A percentile compares a stretch with the other conserved stretches of the same genome.
Conservation (phyloP, 2,329 filamentous ascomycete species). For the Cordyceps tenuipes region DNA sequence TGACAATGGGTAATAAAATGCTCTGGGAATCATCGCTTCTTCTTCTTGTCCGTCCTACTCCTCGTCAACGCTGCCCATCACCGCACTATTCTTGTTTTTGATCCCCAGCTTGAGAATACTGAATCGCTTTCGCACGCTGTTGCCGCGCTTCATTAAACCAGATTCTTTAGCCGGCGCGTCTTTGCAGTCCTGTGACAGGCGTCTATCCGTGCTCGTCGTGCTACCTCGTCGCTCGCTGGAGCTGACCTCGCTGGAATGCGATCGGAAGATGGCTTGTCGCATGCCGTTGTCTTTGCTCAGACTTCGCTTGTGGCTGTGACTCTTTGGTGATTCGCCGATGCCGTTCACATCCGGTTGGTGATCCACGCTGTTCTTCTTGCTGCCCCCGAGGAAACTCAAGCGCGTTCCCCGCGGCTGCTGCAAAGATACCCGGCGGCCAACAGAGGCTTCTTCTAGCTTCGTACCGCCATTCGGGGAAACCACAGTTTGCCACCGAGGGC, state of each 20-base stretch:
- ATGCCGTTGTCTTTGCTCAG: conserved; percentile 21
- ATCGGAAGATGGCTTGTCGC: conserved; percentile 37
- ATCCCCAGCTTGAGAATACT: conserved; percentile 70
- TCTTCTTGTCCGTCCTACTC: conserved; percentile 32
- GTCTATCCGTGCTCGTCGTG: conserved; percentile 17
- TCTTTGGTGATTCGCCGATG: conserved; percentile 17
- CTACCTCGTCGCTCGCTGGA: conserved; percentile 16
- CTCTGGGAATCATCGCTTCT: background rate
- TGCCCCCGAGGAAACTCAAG: conserved; percentile 49
- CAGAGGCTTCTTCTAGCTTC: conserved; percentile 40
- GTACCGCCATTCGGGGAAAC: conserved; percentile 27
- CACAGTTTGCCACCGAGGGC: conserved; percentile 24
- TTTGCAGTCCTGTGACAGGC: conserved; percentile 17
- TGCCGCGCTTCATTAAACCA: conserved; percentile 37
- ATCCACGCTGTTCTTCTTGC: conserved; percentile 37
- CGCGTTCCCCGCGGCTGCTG: conserved; percentile 42
- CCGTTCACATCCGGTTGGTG: conserved; percentile 23
- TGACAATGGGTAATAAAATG: background rate
- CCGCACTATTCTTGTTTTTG: conserved; percentile 48
- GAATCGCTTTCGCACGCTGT: conserved; percentile 67
- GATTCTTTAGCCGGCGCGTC: conserved; percentile 24
- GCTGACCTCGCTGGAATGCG: conserved; percentile 21
- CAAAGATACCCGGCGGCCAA: conserved; percentile 42
- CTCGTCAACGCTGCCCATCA: conserved; percentile 48
- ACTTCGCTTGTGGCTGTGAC: conserved; percentile 21